phyloP scores from a whole-genome alignment of 2,329 filamentous ascomycete species.

The Verticillium alfalfae region DNA sequence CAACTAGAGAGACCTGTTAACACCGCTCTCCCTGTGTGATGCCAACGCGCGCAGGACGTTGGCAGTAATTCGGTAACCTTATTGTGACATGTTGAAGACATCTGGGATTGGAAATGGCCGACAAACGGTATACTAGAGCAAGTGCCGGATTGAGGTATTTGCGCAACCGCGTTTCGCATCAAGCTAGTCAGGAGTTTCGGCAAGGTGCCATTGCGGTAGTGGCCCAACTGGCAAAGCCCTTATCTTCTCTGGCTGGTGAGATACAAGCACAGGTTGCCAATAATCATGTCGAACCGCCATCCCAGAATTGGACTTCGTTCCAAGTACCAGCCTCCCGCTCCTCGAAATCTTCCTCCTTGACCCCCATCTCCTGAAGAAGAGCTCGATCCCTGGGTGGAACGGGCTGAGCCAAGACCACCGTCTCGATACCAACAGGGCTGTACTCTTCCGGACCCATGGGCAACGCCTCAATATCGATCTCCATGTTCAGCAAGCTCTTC shows the following conservation, averaged over 20 bases:
- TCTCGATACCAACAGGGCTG: constrained; percentile 71
- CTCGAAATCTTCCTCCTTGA: constrained; percentile 11
- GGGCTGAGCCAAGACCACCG: constrained; percentile 67
- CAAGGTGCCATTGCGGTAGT: too few relatives aligned
- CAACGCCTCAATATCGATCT: constrained; percentile 77
- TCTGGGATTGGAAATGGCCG: neutral
- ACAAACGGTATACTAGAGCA: neutral
- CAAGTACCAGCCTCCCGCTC: neutral
- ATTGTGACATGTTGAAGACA: neutral
- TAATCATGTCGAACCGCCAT: neutral
- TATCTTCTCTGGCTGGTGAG: neutral
- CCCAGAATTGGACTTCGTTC: neutral
- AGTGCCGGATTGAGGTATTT: too few relatives aligned
- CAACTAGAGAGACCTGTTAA: too few relatives aligned
- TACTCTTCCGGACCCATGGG: constrained; percentile 78
- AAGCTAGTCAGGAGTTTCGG: too few relatives aligned
- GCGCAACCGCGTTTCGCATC: too few relatives aligned
- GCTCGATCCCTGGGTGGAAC: constrained; percentile 39
- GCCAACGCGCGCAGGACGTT: too few relatives aligned
- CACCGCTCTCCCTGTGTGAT: too few relatives aligned
- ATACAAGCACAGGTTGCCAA: neutral
- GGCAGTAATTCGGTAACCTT: too few relatives aligned
- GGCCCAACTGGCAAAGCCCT: neutral
- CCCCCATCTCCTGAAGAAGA: constrained; percentile 1
- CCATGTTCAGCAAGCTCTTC: constrained; percentile 65